Base-by-base conservation (phyloP, 768 basidiomycete genomes). In the Krasilnikovozyma curviuscula region DNA sequence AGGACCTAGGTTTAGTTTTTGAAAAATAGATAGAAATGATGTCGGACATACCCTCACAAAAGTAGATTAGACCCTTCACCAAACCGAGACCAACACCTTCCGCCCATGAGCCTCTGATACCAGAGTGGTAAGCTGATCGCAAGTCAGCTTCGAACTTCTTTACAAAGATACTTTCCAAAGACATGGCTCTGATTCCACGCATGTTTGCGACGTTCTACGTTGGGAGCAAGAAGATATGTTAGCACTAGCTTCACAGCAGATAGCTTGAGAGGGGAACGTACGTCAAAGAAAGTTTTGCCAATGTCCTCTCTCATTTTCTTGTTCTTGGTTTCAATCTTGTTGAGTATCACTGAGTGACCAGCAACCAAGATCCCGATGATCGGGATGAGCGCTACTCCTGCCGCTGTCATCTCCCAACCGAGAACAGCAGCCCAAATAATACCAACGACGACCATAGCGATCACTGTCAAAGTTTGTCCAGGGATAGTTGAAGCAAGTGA, bases 341-440 rank as follows among this genome's bases (percentile, higher is more conserved):
- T 74, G 0, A 82, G 74, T 40, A 86, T 62, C n/a, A 69, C 65
- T 1, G 79, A 75, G 66, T 89, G 85, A 14, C 79, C 56, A 5
- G 76, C 71, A 74, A 86, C 83, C 9, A 74, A 70, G 9, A 73
- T 64, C 2, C 75, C 78, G 58, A 93, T 91, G 10, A 89, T 72
- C 0, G 88, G 89, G 0, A 75, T 83, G 38, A 95, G 73, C 1
- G 80, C 85, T 25, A 95, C 65, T 0, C 88, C 89, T 2, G 82
- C 83, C 16, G 97, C 72, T 0, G 86, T 91, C 55, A 97, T 68
- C 66, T 93, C 78, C 93, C 91, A 98, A 0, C 85, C 84, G 27
- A 72, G 67, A 2, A 74, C 71, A 62, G 95, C 69, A 0, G 89
- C 89, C 91, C 93, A 98, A 16, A 81, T 60, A 18, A 97, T 64